Base-by-base conservation (phyloP, 2,329 filamentous ascomycete species). In the Colletotrichum sp. region DNA sequence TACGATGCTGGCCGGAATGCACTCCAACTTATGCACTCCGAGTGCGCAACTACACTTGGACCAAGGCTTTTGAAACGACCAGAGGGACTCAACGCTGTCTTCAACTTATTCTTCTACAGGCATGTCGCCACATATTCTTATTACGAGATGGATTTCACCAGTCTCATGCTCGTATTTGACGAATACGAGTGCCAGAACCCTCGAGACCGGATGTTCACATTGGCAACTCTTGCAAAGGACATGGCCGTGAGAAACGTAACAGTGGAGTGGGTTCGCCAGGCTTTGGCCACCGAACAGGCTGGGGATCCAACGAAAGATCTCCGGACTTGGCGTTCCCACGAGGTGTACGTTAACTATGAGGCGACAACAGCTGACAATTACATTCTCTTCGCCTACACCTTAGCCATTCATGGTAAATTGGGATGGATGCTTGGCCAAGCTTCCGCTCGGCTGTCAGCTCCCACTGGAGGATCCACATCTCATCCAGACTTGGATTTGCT, bases 401-500 rank as follows among this genome's bases (percentile, higher is more conserved):
- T 43, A 43, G 38, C 18, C 38, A 43, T 43, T 11, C 11, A n/a
- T 43, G 38, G 38, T 9, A 43, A 43, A n/a, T 9, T 43, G 2
- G 38, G 38, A 12, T 43, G 38, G 38, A 11, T 43, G 38, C 9
- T 43, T 43, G 38, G 8, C 38, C 38, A 43, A 43, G 38, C 38
- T 6, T 11, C 38, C 6, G 18, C 38, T 43, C 6, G 38, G 0
- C 9, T 43, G 18, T 43, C 38, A 43, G 8, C 38, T n/a, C 12
- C 38, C 8, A 12, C 5, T 1, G 9, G 1, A 43, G n/a, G n/a
- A n/a, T n/a, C n/a, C n/a, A 18, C 3, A 43, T 43, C 9, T 2
- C 38, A n/a, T n/a, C 38, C 38, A 6, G 38, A 43, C n/a, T 3
- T 43, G 2, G 18, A 43, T 6, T 6, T n/a, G 18, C 1, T 43